phyloP scores from a whole-genome alignment of 2,329 filamentous ascomycete species.

The Neoscytalidium dimidiatum region DNA sequence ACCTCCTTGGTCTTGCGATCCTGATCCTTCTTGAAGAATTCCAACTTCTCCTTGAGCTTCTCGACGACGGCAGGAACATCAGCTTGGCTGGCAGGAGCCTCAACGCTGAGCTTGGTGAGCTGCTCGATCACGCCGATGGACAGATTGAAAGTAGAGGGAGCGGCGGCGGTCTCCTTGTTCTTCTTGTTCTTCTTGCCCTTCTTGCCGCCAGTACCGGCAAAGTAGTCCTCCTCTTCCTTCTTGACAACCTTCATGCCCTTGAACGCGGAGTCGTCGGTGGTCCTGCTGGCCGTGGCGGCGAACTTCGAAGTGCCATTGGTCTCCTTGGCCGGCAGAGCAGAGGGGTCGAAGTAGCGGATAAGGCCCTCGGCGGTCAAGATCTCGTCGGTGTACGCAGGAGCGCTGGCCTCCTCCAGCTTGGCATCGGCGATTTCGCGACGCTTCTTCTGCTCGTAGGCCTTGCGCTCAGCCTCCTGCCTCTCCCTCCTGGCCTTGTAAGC shows the following conservation, averaged over 20 bases:
- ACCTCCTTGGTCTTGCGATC: conserved; percentile 87
- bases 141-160: conserved; percentile 72
- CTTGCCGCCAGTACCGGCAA: conserved; percentile 70
- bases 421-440: conserved; percentile 75
- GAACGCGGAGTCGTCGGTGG: conserved; percentile 78
- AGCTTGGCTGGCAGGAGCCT: conserved; percentile 82
- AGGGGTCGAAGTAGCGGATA: conserved; percentile 88
- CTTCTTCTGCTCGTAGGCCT: conserved; percentile 69
- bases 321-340: conserved; percentile 64
- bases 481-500: conserved; percentile 74
- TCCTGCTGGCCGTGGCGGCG: conserved; percentile 76
- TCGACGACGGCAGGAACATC: conserved; percentile 80
- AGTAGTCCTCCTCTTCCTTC: conserved; percentile 89
- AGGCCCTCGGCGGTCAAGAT: conserved; percentile 86
- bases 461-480: conserved; percentile 78
- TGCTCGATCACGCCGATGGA: conserved; percentile 92
- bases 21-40: conserved; percentile 90
- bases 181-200: conserved; percentile 93
- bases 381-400: conserved; percentile 88
- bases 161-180: conserved; percentile 51
- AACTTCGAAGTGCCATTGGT: conserved; percentile 63
- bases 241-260: conserved; percentile 82
- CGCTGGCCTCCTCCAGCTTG: conserved; percentile 77
- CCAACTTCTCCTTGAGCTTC: conserved; percentile 90
- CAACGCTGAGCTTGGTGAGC: conserved; percentile 78